Percentiles rank a stretch among this genome's conserved stretches.
Evolutionary conservation across 306 rosid species (phyloP).

Genomic region (Mucuna pruriens): DNA sequence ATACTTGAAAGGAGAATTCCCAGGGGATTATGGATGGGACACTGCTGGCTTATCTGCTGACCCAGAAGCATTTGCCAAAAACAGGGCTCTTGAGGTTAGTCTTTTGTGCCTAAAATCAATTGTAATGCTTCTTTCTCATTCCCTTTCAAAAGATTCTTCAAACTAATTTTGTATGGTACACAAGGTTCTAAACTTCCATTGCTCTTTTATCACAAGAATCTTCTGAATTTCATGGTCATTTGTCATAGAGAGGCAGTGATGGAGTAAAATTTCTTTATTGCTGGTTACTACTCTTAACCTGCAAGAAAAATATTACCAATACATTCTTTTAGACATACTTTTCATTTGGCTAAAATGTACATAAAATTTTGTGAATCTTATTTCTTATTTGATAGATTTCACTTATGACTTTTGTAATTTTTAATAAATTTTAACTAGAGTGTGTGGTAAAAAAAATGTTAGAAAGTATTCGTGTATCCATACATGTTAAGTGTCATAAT

Average conservation of each 20-base stretch:
- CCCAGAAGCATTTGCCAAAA: conserved; percentile 90
- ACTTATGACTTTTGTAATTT: too few relatives aligned
- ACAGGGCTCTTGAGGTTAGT: conserved; percentile 95
- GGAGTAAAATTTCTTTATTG: not conserved
- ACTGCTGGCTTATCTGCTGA: conserved; percentile 91
- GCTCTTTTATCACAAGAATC: not conserved
- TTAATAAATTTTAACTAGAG: too few relatives aligned
- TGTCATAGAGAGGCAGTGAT: not conserved
- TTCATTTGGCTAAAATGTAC: too few relatives aligned
- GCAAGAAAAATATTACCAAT: too few relatives aligned
- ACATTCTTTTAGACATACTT: too few relatives aligned
- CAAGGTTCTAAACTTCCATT: not conserved
- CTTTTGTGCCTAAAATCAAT: not conserved
- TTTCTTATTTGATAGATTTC: too few relatives aligned
- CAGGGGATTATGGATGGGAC: conserved; percentile 94
- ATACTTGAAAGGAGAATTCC: conserved; percentile 81
- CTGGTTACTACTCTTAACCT: not conserved
- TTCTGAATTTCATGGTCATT: not conserved
- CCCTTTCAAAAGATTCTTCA: not conserved
- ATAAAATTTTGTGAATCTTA: too few relatives aligned
- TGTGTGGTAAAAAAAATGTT: too few relatives aligned
- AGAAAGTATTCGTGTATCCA: too few relatives aligned
- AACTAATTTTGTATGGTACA: not conserved
- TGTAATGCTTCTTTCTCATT: not conserved
- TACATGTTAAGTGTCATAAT: not conserved